Base-by-base conservation (phyloP, 345 rosid genomes). In the Eucalyptus paniculata region DNA sequence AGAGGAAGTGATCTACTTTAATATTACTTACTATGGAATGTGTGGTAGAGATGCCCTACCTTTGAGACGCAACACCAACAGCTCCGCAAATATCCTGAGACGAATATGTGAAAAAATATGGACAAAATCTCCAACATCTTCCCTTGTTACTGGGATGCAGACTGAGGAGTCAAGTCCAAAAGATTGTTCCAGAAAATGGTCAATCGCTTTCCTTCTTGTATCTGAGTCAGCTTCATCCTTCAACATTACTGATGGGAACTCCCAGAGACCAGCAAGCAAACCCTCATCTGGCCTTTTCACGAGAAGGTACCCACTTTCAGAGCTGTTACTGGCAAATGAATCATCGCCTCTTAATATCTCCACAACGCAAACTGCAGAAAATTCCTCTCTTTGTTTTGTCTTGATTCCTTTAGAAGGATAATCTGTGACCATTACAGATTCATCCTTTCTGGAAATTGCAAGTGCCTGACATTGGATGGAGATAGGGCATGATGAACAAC, bases 241-340 rank as follows among this genome's bases (percentile, higher is more conserved):
- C 91, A 97, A 86, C 62, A 87, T 89, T 89, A 95, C 94, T 50
- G 96, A 93, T 53, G 99, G 99, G 89, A 97, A 97, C 94, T 97
- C 99, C 99, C 99, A 97, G 53, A 97, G 98, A 91, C 99, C 98
- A 87, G 99, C 99, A 90, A 97, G 99, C 90, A 97, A 92, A 85
- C 99, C 98, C 86, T 91, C 96, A 80, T 95, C 93, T 51, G 98
- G 98, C 92, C 99, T 96, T 91, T 94, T 97, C 86, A 97, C 93
- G 8, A 97, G 95, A 94, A 97, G 95, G 93, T 94, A 95, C 86
- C 88, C 91, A 86, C 97, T 93, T 87, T 92, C 93, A 69, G 95
- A 83, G 90, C 92, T 91, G 50, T 89, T 91, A 88, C 72, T 87
- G 77, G 89, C 91, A 19, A 50, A 88, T 60, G 47, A 19, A 89